Percentiles rank a stretch among this genome's conserved stretches.
Evolutionary conservation across 192 early-diverging fungal species (phyloP).

Genomic region (Podila minutissima): DNA sequence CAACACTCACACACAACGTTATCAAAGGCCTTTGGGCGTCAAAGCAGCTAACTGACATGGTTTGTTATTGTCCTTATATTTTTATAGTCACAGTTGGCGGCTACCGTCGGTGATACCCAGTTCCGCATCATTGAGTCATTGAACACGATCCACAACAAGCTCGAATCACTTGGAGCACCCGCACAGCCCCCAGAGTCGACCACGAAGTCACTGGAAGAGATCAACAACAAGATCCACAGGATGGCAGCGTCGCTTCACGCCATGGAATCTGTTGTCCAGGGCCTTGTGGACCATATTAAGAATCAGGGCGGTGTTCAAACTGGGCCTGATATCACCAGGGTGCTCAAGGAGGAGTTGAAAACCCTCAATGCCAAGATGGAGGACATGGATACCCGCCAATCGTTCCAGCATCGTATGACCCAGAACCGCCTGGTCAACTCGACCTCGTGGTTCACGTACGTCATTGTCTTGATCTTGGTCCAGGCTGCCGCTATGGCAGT

Average conservation of each 20-base stretch:
- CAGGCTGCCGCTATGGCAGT: constrained; percentile 31
- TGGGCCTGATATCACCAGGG: constrained; percentile 15
- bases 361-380: constrained; percentile 47
- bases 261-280: constrained; percentile 47
- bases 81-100: constrained; percentile 20
- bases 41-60: neutral
- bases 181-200: constrained; percentile 34
- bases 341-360: constrained; percentile 34
- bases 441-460: constrained; percentile 37
- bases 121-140: constrained; percentile 44
- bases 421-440: constrained; percentile 41
- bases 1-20: neutral
- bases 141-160: constrained; percentile 48
- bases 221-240: constrained; percentile 21
- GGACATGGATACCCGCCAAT: constrained; percentile 41
- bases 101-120: constrained; percentile 26
- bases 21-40: neutral
- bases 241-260: constrained; percentile 42
- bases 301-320: constrained; percentile 12
- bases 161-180: constrained; percentile 34
- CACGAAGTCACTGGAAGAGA: constrained; percentile 18
- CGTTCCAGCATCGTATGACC: constrained; percentile 37
- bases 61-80: neutral
- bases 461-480: constrained; percentile 30
- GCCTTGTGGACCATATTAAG: constrained; percentile 36